Evolutionary conservation across 2,329 filamentous ascomycete genomes (phyloP).

Genomic region (Hypoxylon sp.): DNA sequence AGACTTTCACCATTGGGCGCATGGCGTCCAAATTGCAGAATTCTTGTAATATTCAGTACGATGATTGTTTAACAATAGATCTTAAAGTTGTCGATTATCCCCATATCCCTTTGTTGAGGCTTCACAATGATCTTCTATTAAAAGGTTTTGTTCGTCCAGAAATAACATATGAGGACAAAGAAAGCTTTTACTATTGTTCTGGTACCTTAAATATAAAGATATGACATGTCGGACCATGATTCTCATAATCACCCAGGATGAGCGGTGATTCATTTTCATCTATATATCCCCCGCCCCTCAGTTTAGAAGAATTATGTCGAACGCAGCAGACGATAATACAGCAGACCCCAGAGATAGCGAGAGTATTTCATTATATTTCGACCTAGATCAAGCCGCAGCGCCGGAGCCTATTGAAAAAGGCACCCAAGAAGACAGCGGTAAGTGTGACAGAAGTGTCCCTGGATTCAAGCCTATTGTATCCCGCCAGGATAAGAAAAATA

Average conservation of each 20-base stretch:
- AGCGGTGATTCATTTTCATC: not conserved
- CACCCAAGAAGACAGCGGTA: not conserved
- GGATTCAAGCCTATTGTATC: conserved; percentile 23
- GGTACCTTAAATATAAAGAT: not conserved
- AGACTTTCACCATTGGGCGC: too few relatives aligned
- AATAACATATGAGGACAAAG: not conserved
- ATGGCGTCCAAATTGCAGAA: not conserved
- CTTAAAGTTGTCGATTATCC: not conserved
- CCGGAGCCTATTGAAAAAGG: not conserved
- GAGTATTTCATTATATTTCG: conserved; percentile 29
- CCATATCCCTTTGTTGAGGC: not conserved
- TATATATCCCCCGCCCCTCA: not conserved
- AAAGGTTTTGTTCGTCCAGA: not conserved
- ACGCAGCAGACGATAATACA: not conserved
- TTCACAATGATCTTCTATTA: not conserved
- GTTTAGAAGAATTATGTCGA: not conserved
- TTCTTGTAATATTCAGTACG: too few relatives aligned
- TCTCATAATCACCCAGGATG: not conserved
- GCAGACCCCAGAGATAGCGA: not conserved
- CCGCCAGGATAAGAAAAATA: not conserved
- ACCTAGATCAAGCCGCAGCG: conserved; percentile 24
- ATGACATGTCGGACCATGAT: not conserved
- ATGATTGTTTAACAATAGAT: not conserved
- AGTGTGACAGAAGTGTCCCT: conserved; percentile 8
- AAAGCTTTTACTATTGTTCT: not conserved